Evolutionary conservation across 2,329 filamentous ascomycete species (phyloP), one percentile per base, ranked within the genome.

Genomic region (Ophiostoma triangulosporum): DNA sequence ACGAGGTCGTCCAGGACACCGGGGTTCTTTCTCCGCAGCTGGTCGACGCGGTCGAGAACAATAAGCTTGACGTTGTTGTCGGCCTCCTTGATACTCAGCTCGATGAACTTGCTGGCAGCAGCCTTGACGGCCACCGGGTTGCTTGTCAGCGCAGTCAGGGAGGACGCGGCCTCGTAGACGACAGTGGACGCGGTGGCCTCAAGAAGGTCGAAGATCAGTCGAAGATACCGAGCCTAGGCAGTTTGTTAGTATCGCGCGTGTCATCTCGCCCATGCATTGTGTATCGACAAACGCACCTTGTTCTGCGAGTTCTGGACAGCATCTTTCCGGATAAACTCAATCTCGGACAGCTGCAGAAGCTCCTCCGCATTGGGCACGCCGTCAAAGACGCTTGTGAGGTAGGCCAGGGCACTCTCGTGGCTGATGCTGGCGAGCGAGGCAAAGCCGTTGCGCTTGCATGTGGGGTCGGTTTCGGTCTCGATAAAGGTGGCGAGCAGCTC

Each of bases 51-150:
- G 64, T 97, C 93, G 43, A 98, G 76, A 20, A 98, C 93, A 61
- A 98, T 98, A 46, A 98, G 82, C 73, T 98, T 98, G 59, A 98
- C 93, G 65, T 98, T 98, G 74, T 98, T 98, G 68, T 98, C 93
- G 0, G 93, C 84, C 70, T 97, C 93, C 71, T 95, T 95, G 66
- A 98, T 96, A 66, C 86, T 89, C 8, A 98, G 76, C 68, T 98
- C 93, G 59, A 97, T 95, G 66, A 98, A 93, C 66, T 98, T 98
- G 61, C 81, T 80, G 14, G 93, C 93, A 9, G 93, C 93, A 26
- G 93, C 93, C 72, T 97, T 98, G 56, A 98, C 91, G 17, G 93
- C 93, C 12, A 98, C 93, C 1, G 93, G 91, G 70, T 98, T 98
- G 69, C 81, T 94, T 20, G 93, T 98, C 52, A 98, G 78, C 1